These are phyloP conservation scores for Penicillium paradoxum DNA, from an alignment of 495 filamentous ascomycete species.

Conservation along the genomic window DNA sequence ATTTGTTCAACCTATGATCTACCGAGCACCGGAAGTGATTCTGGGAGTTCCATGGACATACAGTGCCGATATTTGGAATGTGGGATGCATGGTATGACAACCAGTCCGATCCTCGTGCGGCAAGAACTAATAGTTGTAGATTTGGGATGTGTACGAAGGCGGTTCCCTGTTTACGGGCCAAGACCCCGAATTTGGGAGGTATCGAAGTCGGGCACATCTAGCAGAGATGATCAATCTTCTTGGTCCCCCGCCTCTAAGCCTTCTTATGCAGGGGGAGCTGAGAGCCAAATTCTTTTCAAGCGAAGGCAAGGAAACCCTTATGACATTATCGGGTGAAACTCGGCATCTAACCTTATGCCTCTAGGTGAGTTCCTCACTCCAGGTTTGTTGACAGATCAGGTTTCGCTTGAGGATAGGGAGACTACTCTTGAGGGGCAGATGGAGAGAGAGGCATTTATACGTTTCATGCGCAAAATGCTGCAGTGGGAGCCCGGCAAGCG, in stretches of 20 bases:
- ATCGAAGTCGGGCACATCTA: conserved; percentile 39
- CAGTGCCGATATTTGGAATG: conserved; percentile 41
- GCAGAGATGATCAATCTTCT: conserved; percentile 39
- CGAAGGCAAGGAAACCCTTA: conserved; percentile 9
- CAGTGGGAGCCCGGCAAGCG: conserved; percentile 14
- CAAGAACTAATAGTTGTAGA: conserved; percentile 12
- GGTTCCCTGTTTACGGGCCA: conserved; percentile 23
- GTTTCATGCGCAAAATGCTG: conserved; percentile 13
- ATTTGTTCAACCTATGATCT: conserved; percentile 34
- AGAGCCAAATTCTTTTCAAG: conserved; percentile 16
- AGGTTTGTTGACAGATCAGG: background rate
- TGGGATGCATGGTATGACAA: conserved; percentile 39
- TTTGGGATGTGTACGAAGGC: conserved; percentile 29
- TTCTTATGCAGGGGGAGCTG: conserved; percentile 24
- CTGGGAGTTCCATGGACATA: conserved; percentile 33
- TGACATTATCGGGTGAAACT: background rate
- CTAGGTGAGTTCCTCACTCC: background rate
- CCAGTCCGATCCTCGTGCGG: background rate
- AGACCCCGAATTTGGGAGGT: conserved; percentile 21
- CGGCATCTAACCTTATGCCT: background rate
- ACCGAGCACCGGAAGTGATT: conserved; percentile 42
- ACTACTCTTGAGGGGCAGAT: conserved; percentile 11
- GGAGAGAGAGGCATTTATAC: conserved; percentile 8
- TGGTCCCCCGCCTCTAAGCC: conserved; percentile 34
- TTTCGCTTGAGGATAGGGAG: conserved; percentile 26